These are phyloP conservation scores for Scalesia atractyloides DNA, from an alignment of 129 eudicot species.

Conservation along the genomic window DNA sequence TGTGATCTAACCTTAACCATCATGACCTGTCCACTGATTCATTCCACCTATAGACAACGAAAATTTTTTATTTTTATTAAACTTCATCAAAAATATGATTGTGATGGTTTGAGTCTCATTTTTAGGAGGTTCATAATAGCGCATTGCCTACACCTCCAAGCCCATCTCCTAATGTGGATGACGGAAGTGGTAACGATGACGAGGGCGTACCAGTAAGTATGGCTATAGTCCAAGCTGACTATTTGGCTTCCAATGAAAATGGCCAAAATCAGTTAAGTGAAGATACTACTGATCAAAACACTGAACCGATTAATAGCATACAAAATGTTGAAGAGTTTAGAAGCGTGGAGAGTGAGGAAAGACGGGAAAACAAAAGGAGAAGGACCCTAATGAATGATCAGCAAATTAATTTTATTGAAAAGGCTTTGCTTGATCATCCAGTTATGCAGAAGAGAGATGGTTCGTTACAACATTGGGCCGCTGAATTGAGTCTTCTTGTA, in stretches of 20 bases:
- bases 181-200: neutral
- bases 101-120: neutral
- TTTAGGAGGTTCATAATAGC: neutral
- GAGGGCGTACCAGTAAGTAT: neutral
- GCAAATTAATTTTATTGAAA: slow-evolving; percentile 54
- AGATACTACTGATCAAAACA: neutral
- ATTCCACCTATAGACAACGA: neutral
- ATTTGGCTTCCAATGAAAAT: neutral
- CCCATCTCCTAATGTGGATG: neutral
- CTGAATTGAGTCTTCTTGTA: slow-evolving; percentile 61
- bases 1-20: neutral
- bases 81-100: neutral
- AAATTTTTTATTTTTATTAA: neutral
- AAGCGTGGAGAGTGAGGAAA: slow-evolving; percentile 33
- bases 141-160: neutral
- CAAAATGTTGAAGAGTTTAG: neutral
- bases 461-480: slow-evolving; percentile 54
- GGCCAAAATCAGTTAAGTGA: neutral
- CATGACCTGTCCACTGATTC: neutral
- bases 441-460: slow-evolving; percentile 54
- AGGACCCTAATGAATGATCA: slow-evolving; percentile 64
- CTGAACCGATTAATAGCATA: neutral
- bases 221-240: neutral
- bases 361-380: slow-evolving; percentile 63
- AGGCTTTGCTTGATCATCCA: slow-evolving; percentile 62